phyloP scores from a whole-genome alignment of 1,284 basidiomycete species.

The Sanghuangporus baumii region DNA sequence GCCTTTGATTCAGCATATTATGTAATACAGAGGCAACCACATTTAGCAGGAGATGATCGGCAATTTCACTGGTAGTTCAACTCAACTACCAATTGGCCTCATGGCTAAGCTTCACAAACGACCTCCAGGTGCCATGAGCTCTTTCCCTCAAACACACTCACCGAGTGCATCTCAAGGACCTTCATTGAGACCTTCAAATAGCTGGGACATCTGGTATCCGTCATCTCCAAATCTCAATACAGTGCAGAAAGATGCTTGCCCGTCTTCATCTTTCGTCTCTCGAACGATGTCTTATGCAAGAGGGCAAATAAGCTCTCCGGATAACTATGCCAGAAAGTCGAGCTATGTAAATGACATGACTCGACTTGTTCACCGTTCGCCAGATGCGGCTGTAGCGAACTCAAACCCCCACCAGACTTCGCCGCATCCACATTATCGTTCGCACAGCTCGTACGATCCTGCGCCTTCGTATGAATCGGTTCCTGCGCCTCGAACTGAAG shows the following conservation, averaged over 20 bases:
- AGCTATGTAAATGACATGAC: too few relatives aligned
- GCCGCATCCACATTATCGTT: not conserved
- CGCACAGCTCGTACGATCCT: not conserved
- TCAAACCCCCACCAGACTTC: not conserved
- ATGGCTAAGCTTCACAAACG: not conserved
- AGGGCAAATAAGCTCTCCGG: not conserved
- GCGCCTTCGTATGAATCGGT: not conserved
- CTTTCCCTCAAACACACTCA: not conserved
- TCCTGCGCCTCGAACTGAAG: not conserved
- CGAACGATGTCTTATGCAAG: not conserved
- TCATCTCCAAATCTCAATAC: not conserved
- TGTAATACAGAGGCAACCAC: too few relatives aligned
- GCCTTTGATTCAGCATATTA: too few relatives aligned
- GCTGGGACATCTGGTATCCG: not conserved
- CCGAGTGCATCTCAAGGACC: not conserved
- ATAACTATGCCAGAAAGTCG: not conserved
- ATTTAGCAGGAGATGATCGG: too few relatives aligned
- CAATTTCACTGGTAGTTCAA: not conserved
- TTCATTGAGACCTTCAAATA: not conserved
- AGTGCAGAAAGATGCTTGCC: not conserved
- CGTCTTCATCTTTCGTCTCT: not conserved
- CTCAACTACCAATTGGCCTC: not conserved
- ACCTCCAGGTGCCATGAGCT: not conserved
- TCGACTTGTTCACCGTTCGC: not conserved
- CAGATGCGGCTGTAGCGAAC: not conserved